Percentiles rank a stretch among this genome's conserved stretches.
Conservation (phyloP, 1,139 yeast species). For the Suhomyces guaymorum region DNA sequence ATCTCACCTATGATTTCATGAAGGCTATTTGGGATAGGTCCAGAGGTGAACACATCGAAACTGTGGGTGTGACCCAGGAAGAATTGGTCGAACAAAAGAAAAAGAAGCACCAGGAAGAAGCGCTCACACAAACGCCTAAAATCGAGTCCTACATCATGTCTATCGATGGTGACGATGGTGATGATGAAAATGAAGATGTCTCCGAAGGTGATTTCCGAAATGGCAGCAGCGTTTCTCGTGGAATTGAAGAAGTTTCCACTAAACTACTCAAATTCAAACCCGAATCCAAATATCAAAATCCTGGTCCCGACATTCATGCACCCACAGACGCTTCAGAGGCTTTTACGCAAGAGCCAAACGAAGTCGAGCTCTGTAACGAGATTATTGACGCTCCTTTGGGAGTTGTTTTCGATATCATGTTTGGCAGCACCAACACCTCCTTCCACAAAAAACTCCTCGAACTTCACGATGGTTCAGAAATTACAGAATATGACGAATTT, state of each 20-base stretch:
- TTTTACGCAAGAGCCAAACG: slow-evolving; percentile 26
- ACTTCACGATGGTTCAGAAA: slow-evolving; percentile 49
- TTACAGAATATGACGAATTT: slow-evolving; percentile 44
- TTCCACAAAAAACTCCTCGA: slow-evolving; percentile 45
- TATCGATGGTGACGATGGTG: slow-evolving; percentile 27
- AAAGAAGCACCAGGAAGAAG: slow-evolving; percentile 1
- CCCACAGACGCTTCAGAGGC: slow-evolving; percentile 30
- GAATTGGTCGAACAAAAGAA: slow-evolving; percentile 12
- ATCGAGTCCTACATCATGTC: slow-evolving; percentile 24
- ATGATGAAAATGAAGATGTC: slow-evolving; percentile 15
- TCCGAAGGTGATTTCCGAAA: slow-evolving; percentile 5
- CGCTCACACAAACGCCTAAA: slow-evolving; percentile 13
- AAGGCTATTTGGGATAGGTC: slow-evolving; percentile 55
- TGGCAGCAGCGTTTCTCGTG: background rate
- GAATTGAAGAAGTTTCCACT: slow-evolving; percentile 9
- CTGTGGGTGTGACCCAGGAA: slow-evolving; percentile 15
- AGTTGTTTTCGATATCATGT: slow-evolving; percentile 46
- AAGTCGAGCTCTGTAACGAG: slow-evolving; percentile 37
- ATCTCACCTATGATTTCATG: slow-evolving; percentile 70
- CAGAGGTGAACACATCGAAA: slow-evolving; percentile 7
- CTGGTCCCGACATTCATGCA: slow-evolving; percentile 44
- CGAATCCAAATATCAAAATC: slow-evolving; percentile 32
- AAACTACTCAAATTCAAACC: slow-evolving; percentile 32
- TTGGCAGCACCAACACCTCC: slow-evolving; percentile 41
- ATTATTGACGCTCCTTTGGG: slow-evolving; percentile 51